These are phyloP conservation scores for Phyllosticta citriasiana DNA, from an alignment of 2,329 filamentous ascomycete species.

Conservation along the genomic window DNA sequence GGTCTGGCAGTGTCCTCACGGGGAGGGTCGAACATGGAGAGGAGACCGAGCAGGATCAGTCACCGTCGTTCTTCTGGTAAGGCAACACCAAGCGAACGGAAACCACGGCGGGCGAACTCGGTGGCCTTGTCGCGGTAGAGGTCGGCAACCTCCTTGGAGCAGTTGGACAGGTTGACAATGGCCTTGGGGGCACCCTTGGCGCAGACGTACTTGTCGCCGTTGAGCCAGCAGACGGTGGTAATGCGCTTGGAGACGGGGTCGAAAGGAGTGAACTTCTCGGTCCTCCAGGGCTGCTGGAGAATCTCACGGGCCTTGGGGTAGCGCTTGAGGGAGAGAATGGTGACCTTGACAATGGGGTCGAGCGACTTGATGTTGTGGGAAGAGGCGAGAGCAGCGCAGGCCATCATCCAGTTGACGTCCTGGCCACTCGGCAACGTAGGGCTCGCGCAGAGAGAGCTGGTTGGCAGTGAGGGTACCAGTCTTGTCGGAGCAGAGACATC, in stretches of 20 bases:
- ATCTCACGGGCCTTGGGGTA: constrained; percentile 72
- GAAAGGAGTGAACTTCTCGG: constrained; percentile 68
- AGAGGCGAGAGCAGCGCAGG: constrained; percentile 64
- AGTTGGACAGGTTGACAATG: constrained; percentile 59
- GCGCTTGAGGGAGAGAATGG: constrained; percentile 63
- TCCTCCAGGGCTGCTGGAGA: constrained; percentile 63
- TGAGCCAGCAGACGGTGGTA: constrained; percentile 58
- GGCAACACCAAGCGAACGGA: constrained; percentile 72
- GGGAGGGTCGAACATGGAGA: constrained; percentile 72
- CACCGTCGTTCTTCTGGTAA: constrained; percentile 65
- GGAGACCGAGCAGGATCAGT: constrained; percentile 64
- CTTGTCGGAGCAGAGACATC: constrained; percentile 77
- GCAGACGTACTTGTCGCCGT: constrained; percentile 60
- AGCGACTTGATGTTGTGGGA: constrained; percentile 72
- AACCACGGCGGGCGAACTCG: constrained; percentile 69
- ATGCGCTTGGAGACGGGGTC: constrained; percentile 75
- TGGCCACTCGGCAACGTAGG: constrained; percentile 66
- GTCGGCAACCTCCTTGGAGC: constrained; percentile 52
- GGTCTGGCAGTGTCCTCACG: constrained; percentile 69
- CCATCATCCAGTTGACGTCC: constrained; percentile 80
- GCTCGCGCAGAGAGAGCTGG: constrained; percentile 67
- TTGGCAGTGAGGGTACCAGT: constrained; percentile 68
- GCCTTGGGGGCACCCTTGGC: constrained; percentile 72
- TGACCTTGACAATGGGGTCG: constrained; percentile 72
- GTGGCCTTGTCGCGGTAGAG: constrained; percentile 63